Conservation (phyloP, 2,329 filamentous ascomycete species). For the Xylariaceae sp. region DNA sequence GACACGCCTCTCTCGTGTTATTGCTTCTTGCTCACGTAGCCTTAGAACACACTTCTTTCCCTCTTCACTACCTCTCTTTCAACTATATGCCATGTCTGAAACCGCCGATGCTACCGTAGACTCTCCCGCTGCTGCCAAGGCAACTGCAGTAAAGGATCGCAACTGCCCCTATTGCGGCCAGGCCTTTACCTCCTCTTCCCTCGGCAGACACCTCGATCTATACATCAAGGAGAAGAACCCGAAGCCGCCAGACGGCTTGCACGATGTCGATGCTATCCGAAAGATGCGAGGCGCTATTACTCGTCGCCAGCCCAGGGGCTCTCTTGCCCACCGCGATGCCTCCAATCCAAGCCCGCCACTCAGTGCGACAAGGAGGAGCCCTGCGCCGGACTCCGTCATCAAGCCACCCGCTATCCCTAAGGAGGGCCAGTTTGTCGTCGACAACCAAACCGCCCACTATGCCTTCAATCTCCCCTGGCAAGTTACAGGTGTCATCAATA, state of each 20-base stretch:
- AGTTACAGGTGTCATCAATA: constrained; percentile 72
- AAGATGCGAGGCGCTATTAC: constrained; percentile 83
- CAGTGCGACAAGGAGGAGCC: constrained; percentile 41
- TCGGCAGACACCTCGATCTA: constrained; percentile 88
- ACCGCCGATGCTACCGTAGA: constrained; percentile 19
- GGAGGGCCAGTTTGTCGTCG: constrained; percentile 40
- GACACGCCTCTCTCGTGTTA: not conserved
- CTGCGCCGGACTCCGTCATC: constrained; percentile 37
- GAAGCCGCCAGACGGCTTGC: constrained; percentile 78
- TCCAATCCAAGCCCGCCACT: constrained; percentile 57
- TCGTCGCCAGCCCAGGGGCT: constrained; percentile 71
- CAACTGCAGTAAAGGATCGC: constrained; percentile 71
- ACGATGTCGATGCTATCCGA: constrained; percentile 84
- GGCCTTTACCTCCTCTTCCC: constrained; percentile 86
- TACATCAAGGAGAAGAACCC: constrained; percentile 94
- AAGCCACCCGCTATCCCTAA: constrained; percentile 39
- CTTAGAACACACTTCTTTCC: constrained; percentile 19
- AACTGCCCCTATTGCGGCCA: constrained; percentile 85
- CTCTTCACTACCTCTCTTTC: not conserved
- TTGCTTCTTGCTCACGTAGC: too few species aligned
- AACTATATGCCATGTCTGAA: constrained; percentile 13
- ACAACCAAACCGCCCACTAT: constrained; percentile 51
- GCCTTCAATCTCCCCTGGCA: constrained; percentile 65
- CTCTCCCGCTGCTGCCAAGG: constrained; percentile 37
- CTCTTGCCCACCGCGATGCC: constrained; percentile 55